These are phyloP conservation scores for Daldinia concentrica DNA, from an alignment of 495 filamentous ascomycete genomes.

Conservation along the genomic window DNA sequence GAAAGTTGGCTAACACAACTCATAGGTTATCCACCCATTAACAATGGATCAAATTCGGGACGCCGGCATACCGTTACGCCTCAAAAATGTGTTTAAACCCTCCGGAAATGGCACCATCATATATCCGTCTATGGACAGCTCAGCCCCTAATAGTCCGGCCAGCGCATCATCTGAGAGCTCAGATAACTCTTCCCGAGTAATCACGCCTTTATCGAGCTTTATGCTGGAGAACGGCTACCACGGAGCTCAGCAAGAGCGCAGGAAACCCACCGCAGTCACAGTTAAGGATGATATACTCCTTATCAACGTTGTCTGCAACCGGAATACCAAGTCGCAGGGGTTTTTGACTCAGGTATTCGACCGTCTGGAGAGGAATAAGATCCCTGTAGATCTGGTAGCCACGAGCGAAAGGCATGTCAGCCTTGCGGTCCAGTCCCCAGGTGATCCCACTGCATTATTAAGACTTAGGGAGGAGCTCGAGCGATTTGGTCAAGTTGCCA, in stretches of 20 bases:
- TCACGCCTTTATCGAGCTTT: constrained; percentile 38
- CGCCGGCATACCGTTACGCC: constrained; percentile 50
- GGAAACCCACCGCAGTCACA: constrained; percentile 52
- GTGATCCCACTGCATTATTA: constrained; percentile 36
- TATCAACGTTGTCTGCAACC: constrained; percentile 52
- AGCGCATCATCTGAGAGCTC: constrained; percentile 18
- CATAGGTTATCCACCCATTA: constrained; percentile 54
- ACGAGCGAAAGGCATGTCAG: constrained; percentile 54
- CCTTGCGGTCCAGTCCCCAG: constrained; percentile 49
- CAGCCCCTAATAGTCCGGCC: constrained; percentile 20
- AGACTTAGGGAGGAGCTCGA: constrained; percentile 45
- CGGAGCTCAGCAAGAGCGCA: constrained; percentile 46
- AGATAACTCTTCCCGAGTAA: constrained; percentile 8
- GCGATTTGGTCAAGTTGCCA: constrained; percentile 47
- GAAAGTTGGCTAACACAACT: constrained; percentile 17
- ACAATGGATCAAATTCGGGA: constrained; percentile 56
- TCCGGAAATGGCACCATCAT: constrained; percentile 50
- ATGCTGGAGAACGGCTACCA: constrained; percentile 53
- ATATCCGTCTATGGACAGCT: constrained; percentile 42
- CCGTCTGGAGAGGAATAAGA: constrained; percentile 47
- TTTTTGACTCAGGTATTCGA: constrained; percentile 51
- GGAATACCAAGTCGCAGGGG: constrained; percentile 50
- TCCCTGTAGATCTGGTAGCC: constrained; percentile 51
- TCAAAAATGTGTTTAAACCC: constrained; percentile 57
- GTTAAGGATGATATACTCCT: constrained; percentile 52